Conservation (phyloP, 305 asterid species). For the Andrographis paniculata region DNA sequence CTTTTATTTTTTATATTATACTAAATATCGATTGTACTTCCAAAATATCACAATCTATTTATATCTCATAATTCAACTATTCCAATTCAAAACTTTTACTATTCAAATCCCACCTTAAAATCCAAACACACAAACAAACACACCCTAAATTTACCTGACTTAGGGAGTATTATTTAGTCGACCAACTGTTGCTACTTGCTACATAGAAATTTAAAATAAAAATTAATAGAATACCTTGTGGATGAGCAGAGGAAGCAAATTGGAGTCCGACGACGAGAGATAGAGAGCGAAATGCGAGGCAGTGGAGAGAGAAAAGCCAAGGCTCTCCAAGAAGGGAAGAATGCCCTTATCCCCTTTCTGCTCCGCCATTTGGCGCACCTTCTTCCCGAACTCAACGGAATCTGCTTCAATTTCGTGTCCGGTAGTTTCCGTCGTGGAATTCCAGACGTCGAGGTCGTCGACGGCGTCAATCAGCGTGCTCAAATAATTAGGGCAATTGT, state of each 20-base stretch:
- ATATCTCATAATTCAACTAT: no score
- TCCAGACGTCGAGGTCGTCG: conserved; percentile 67
- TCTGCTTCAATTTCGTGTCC: conserved; percentile 14
- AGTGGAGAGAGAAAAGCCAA: conserved; percentile 66
- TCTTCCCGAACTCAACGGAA: conserved; percentile 33
- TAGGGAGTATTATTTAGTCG: no score
- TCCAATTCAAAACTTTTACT: no score
- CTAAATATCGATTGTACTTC: no score
- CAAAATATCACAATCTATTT: no score
- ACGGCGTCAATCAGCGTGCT: conserved; percentile 55
- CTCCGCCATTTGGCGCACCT: conserved; percentile 55
- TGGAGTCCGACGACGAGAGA: conserved; percentile 44
- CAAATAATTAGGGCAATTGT: conserved; percentile 53
- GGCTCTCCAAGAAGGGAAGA: conserved; percentile 80
- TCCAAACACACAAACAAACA: no score
- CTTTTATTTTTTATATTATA: no score
- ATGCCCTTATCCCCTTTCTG: conserved; percentile 76
- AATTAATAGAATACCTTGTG: conserved; percentile 38
- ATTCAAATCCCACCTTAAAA: no score
- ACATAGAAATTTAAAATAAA: background rate
- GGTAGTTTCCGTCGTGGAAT: conserved; percentile 24
- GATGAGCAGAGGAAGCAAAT: conserved; percentile 49
- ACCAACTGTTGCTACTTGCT: no score
- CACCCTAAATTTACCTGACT: no score
- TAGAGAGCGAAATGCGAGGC: conserved; percentile 70